A percentile compares a stretch with the other conserved stretches of the same genome.
phyloP scores from a whole-genome alignment of 73 alveolate genomes.

The Paramecium biaurelia region DNA sequence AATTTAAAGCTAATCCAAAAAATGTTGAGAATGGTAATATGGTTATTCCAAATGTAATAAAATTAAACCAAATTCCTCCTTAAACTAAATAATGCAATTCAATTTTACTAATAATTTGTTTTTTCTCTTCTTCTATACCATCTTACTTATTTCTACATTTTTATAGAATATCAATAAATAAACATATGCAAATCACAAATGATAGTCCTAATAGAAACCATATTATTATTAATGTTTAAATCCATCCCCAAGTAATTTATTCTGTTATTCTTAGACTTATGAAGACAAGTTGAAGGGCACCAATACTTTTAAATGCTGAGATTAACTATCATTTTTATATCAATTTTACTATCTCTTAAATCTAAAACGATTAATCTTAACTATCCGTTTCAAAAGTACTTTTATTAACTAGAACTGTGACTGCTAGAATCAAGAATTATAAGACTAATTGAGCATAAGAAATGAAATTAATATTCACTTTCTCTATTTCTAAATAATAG shows the following conservation, averaged over 20 bases:
- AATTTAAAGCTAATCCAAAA: not conserved
- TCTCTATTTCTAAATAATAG: not conserved
- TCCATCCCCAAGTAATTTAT: constrained; percentile 12
- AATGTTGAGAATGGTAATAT: not conserved
- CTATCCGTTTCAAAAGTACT: not conserved
- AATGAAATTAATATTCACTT: constrained; percentile 1
- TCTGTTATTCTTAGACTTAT: not conserved
- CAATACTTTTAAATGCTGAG: constrained; percentile 23
- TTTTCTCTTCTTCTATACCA: not conserved
- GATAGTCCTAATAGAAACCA: constrained; percentile 14
- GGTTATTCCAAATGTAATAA: not conserved
- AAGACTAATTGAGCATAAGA: constrained; percentile 19
- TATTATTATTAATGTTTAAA: not conserved
- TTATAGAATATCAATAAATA: not conserved
- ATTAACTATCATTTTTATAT: not conserved
- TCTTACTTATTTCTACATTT: not conserved
- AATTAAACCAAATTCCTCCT: constrained; percentile 1
- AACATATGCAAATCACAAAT: not conserved
- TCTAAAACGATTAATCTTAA: not conserved
- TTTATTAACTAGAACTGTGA: constrained; percentile 6
- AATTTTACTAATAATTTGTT: not conserved
- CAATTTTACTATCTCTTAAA: not conserved
- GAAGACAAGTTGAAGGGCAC: not conserved
- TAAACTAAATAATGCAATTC: not conserved
- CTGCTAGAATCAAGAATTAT: not conserved